Conservation (phyloP, 345 rosid genomes). For the Acer saccharum region DNA sequence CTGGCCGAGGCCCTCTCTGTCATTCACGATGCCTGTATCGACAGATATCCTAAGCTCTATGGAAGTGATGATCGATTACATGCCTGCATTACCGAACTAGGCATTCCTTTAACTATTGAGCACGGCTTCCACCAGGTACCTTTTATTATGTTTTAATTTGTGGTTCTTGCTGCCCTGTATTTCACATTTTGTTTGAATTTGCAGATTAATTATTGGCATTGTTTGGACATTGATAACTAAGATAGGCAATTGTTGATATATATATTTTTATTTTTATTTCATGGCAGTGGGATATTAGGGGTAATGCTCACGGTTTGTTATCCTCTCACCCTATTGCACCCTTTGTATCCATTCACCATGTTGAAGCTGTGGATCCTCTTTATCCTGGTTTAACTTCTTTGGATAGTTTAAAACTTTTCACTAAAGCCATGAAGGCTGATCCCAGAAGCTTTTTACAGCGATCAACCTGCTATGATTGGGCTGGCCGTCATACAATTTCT, state of each 20-base stretch:
- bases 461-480: conserved; percentile 76
- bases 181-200: neutral
- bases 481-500: conserved; percentile 48
- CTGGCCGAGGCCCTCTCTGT: conserved; percentile 70
- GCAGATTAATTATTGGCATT: neutral
- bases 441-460: conserved; percentile 82
- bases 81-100: conserved; percentile 91
- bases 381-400: conserved; percentile 71
- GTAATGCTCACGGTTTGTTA: conserved; percentile 76
- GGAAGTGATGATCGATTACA: conserved; percentile 96
- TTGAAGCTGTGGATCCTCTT: conserved; percentile 82
- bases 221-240: neutral
- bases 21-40: conserved; percentile 72
- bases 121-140: conserved; percentile 90
- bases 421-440: conserved; percentile 68
- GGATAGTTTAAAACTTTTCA: conserved; percentile 75
- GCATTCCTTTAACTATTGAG: conserved; percentile 83
- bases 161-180: too few relatives aligned
- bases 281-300: conserved; percentile 91
- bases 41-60: conserved; percentile 76
- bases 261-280: neutral
- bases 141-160: neutral
- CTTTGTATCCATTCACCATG: conserved; percentile 83
- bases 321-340: conserved; percentile 86
- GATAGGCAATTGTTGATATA: neutral